phyloP scores from a whole-genome alignment of 306 rosid genomes.

The Fragaria iinumae region DNA sequence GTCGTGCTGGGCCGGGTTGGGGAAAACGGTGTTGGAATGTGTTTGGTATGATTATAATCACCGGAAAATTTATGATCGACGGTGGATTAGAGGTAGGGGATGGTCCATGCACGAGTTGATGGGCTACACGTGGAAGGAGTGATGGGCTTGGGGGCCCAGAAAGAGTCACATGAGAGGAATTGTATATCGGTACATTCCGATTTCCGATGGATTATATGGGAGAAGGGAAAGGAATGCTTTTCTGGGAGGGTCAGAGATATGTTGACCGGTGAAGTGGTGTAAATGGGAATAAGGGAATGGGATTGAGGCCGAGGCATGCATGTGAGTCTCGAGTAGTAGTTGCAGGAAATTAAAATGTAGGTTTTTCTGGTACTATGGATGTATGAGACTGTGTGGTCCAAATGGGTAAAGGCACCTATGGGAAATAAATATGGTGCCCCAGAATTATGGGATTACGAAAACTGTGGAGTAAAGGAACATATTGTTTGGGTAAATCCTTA shows the following conservation, averaged over 20 bases:
- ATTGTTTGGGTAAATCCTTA: not conserved
- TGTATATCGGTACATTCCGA: not conserved
- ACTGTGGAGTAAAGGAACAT: not conserved
- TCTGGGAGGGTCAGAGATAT: not conserved
- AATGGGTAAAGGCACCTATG: not conserved
- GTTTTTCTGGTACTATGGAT: not conserved
- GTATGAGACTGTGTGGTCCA: not conserved
- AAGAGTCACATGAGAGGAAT: not conserved
- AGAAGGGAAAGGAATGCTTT: not conserved
- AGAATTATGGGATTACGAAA: not conserved
- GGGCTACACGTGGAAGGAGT: slow-evolving; percentile 14
- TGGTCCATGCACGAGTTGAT: slow-evolving; percentile 11
- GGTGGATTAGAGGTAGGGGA: slow-evolving; percentile 11
- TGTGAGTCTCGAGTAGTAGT: not conserved
- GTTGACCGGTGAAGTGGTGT: not conserved
- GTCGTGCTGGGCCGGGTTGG: slow-evolving; percentile 31
- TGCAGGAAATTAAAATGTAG: not conserved
- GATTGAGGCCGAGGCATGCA: not conserved
- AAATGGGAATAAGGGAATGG: not conserved
- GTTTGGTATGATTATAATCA: not conserved
- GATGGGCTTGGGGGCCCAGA: slow-evolving; percentile 34
- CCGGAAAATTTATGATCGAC: slow-evolving; percentile 2
- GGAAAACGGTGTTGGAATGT: not conserved
- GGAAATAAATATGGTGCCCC: not conserved
- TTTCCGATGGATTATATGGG: not conserved